Evolutionary conservation across 1,139 yeast species (phyloP).

Genomic region (Meyerozyma athensensis): DNA sequence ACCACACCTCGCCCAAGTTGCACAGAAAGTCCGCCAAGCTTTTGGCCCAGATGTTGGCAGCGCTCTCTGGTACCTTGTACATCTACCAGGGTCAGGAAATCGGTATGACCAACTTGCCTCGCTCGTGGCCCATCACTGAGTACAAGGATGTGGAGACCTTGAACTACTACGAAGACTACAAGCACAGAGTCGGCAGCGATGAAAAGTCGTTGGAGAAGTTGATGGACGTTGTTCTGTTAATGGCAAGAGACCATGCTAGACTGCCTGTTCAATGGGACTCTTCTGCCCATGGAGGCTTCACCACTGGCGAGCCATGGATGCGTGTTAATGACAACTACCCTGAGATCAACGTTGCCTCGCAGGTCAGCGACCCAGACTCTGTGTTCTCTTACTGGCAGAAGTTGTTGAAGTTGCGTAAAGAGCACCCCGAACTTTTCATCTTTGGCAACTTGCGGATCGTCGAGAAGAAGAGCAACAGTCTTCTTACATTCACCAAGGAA

Average conservation of each 20-base stretch:
- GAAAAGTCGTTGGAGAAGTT: conserved; percentile 23
- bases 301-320: conserved; percentile 52
- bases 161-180: conserved; percentile 36
- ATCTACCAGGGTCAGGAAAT: conserved; percentile 61
- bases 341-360: conserved; percentile 45
- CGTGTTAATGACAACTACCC: conserved; percentile 47
- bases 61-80: conserved; percentile 53
- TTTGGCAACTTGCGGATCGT: conserved; percentile 45
- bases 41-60: conserved; percentile 40
- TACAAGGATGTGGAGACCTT: conserved; percentile 48
- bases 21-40: conserved; percentile 41
- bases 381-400: conserved; percentile 43
- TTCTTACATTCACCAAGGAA: conserved; percentile 38
- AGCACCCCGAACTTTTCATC: conserved; percentile 37
- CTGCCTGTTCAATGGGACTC: conserved; percentile 58
- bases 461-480: conserved; percentile 33
- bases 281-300: conserved; percentile 43
- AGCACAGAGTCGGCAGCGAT: conserved; percentile 26
- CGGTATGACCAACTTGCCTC: conserved; percentile 49
- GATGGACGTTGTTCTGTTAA: conserved; percentile 29
- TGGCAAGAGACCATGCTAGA: conserved; percentile 53
- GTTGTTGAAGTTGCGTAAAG: conserved; percentile 41
- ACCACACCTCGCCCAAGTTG: conserved; percentile 28
- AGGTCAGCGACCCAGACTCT: conserved; percentile 43
- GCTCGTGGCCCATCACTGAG: conserved; percentile 44